phyloP scores from a whole-genome alignment of 352 stramenopile species.

The Pythium utonaiense region DNA sequence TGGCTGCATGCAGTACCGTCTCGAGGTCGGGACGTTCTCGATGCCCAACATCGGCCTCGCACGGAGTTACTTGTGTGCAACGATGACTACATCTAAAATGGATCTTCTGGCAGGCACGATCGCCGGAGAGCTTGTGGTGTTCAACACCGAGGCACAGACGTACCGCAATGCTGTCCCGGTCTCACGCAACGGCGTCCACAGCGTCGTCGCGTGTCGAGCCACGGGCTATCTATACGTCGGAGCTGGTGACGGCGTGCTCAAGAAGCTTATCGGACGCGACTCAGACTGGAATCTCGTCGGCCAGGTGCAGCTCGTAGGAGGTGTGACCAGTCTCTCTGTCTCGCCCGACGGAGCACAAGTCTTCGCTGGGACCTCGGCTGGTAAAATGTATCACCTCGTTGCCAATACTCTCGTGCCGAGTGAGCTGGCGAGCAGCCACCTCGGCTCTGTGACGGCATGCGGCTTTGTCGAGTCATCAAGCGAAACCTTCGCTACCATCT shows the following conservation, averaged over 20 bases:
- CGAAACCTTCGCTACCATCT: conserved; percentile 72
- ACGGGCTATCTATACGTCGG: conserved; percentile 76
- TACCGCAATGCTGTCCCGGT: conserved; percentile 65
- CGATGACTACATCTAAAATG: conserved; percentile 48
- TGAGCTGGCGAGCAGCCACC: conserved; percentile 63
- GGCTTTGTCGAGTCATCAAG: conserved; percentile 48
- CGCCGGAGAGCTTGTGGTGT: conserved; percentile 85
- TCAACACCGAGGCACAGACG: conserved; percentile 61
- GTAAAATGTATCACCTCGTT: conserved; percentile 68
- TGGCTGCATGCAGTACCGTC: conserved; percentile 70
- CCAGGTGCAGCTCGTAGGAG: conserved; percentile 80
- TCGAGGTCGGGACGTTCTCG: conserved; percentile 56
- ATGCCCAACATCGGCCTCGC: conserved; percentile 74
- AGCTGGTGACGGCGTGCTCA: conserved; percentile 82
- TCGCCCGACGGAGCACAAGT: conserved; percentile 46
- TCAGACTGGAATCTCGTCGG: conserved; percentile 80
- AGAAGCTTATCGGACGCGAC: conserved; percentile 74
- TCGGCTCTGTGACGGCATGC: conserved; percentile 57
- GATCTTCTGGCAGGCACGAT: conserved; percentile 63
- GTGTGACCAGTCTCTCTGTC: conserved; percentile 73
- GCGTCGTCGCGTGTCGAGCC: conserved; percentile 53
- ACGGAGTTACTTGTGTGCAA: conserved; percentile 63
- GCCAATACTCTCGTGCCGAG: conserved; percentile 43
- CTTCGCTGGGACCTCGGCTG: conserved; percentile 66
- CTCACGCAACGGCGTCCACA: conserved; percentile 73